Conservation (phyloP, 2,329 filamentous ascomycete genomes). For the Plectosphaerella sp. region DNA sequence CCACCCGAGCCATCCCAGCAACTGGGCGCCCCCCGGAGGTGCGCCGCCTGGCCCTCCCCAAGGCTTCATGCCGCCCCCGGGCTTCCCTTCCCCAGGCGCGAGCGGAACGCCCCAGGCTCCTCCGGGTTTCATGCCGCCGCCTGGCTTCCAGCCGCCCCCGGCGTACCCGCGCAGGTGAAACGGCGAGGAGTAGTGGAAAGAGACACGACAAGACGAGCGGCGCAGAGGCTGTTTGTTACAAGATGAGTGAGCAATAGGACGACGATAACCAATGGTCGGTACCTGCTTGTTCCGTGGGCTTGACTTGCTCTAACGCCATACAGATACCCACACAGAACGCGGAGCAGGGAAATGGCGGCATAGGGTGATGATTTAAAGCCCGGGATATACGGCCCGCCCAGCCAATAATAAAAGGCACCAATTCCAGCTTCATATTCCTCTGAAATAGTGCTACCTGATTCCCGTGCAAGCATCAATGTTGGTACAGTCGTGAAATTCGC, state of each 20-base stretch:
- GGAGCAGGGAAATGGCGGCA: no score
- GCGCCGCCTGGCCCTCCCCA: constrained; percentile 33
- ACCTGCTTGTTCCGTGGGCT: not conserved
- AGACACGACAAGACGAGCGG: not conserved
- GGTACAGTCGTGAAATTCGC: not conserved
- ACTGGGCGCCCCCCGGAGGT: constrained; percentile 28
- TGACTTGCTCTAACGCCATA: not conserved
- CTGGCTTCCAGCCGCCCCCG: constrained; percentile 29
- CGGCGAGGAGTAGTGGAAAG: not conserved
- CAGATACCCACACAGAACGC: not conserved
- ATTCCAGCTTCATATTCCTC: not conserved
- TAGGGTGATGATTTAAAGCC: no score
- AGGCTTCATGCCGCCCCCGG: constrained; percentile 36
- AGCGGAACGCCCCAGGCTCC: constrained; percentile 24
- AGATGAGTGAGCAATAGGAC: no score
- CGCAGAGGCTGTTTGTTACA: no score
- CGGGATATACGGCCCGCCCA: no score
- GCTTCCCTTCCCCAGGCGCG: constrained; percentile 35
- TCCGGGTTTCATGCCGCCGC: constrained; percentile 39
- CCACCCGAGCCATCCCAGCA: constrained; percentile 13
- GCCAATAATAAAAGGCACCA: not conserved
- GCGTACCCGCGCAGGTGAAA: constrained; percentile 25
- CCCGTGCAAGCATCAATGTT: not conserved
- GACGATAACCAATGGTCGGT: not conserved
- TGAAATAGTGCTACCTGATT: not conserved